A percentile compares a stretch with the other conserved stretches of the same genome.
Evolutionary conservation across 495 filamentous ascomycete species (phyloP).

Genomic region (Corynascus novoguineensis): DNA sequence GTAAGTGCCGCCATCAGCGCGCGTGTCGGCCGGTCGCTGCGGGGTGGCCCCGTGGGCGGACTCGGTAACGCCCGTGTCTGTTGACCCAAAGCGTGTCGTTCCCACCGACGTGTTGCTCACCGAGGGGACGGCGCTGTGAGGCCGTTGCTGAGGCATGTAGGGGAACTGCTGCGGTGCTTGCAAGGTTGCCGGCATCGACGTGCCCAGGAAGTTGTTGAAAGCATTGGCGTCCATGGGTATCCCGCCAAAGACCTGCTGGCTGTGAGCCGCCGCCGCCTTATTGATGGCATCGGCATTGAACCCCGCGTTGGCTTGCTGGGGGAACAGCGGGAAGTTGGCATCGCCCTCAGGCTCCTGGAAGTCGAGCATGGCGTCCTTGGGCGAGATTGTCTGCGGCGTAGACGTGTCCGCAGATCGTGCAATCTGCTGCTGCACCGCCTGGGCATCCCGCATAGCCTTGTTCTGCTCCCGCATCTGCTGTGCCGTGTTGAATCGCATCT

Average conservation of each 20-base stretch:
- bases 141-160: constrained; percentile 42
- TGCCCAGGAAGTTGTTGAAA: constrained; percentile 35
- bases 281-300: constrained; percentile 30
- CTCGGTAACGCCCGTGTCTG: constrained; percentile 32
- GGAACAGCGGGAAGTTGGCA: constrained; percentile 64
- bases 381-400: constrained; percentile 85
- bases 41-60: constrained; percentile 27
- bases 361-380: constrained; percentile 86
- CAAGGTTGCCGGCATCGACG: constrained; percentile 39
- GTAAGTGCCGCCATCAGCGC: constrained; percentile 81
- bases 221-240: constrained; percentile 38
- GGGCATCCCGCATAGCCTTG: constrained; percentile 54
- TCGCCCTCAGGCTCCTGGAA: constrained; percentile 70
- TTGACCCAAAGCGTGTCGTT: constrained; percentile 39
- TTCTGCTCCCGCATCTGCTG: constrained; percentile 55
- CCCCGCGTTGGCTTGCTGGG: constrained; percentile 35
- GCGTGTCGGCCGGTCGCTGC: constrained; percentile 55
- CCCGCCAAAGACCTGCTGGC: constrained; percentile 37
- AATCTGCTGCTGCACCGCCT: constrained; percentile 48
- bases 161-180: constrained; percentile 56
- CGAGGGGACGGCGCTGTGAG: constrained; percentile 43
- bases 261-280: constrained; percentile 28
- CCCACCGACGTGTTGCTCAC: constrained; percentile 32
- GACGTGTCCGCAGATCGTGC: constrained; percentile 37
- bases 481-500: constrained; percentile 49